A percentile compares a stretch with the other conserved stretches of the same genome.
Evolutionary conservation across 2,329 filamentous ascomycete species (phyloP).

Genomic region (Fusarium sp.): DNA sequence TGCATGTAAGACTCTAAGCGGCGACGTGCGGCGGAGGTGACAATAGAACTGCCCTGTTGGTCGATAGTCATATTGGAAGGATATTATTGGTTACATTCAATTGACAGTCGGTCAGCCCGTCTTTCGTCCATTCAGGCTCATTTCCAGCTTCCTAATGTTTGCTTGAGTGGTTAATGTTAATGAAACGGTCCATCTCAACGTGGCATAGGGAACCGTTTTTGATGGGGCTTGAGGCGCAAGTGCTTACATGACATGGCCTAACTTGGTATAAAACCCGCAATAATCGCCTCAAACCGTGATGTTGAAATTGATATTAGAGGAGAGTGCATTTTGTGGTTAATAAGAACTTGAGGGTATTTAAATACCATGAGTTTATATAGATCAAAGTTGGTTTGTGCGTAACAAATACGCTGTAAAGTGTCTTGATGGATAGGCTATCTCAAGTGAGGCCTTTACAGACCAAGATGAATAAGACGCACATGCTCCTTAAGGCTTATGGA

Average conservation of each 20-base stretch:
- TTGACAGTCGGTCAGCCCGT: not conserved
- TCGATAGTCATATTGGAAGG: not conserved
- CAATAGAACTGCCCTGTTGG: not conserved
- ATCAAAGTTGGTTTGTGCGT: not conserved
- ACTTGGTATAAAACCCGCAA: slow-evolving; percentile 26
- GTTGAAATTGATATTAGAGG: not conserved
- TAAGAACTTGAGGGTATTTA: not conserved
- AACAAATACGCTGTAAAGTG: not conserved
- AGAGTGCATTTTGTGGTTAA: not conserved
- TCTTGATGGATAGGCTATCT: not conserved
- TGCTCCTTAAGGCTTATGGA: not conserved
- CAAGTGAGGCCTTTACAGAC: not conserved
- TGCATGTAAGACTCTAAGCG: slow-evolving; percentile 36
- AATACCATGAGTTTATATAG: not conserved
- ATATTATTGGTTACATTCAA: slow-evolving; percentile 8
- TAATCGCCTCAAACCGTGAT: not conserved
- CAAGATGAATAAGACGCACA: not conserved
- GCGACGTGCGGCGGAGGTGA: too few relatives aligned
- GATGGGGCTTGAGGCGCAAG: slow-evolving; percentile 27
- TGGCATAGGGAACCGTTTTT: slow-evolving; percentile 21
- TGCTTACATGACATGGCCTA: slow-evolving; percentile 29
- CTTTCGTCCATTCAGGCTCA: not conserved
- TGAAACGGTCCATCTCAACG: slow-evolving; percentile 15
- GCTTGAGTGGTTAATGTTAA: slow-evolving; percentile 10
- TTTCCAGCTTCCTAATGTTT: slow-evolving; percentile 23